Percentiles rank a stretch among this genome's conserved stretches.
Conservation (phyloP, 2,329 filamentous ascomycete genomes). For the Drechslerella coelobrocha region DNA sequence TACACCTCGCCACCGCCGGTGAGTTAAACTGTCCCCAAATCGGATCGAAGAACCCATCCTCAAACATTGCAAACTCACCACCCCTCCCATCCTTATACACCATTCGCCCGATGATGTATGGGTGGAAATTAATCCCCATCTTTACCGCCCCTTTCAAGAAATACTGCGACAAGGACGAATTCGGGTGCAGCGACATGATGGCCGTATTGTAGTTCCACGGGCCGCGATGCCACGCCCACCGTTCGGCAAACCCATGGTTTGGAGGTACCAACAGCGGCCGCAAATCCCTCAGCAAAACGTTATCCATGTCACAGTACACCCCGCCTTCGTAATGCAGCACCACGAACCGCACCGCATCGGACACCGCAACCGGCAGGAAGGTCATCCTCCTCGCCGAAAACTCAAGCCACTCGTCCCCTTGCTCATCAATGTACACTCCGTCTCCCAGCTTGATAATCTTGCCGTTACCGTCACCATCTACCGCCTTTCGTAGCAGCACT, state of each 20-base stretch:
- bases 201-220: slow-evolving; percentile 67
- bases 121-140: slow-evolving; percentile 68
- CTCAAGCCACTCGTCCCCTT: slow-evolving; percentile 64
- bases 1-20: slow-evolving; percentile 63
- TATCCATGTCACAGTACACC: slow-evolving; percentile 66
- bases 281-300: slow-evolving; percentile 65
- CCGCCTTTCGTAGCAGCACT: slow-evolving; percentile 63
- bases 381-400: slow-evolving; percentile 66
- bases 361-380: slow-evolving; percentile 66
- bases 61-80: slow-evolving; percentile 66
- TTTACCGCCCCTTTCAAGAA: slow-evolving; percentile 65
- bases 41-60: slow-evolving; percentile 66
- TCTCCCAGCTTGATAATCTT: slow-evolving; percentile 62
- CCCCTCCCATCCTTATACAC: slow-evolving; percentile 65
- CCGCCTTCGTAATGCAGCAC: slow-evolving; percentile 65
- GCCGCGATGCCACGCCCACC: slow-evolving; percentile 64
- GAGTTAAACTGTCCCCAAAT: slow-evolving; percentile 67
- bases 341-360: slow-evolving; percentile 65
- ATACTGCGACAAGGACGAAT: slow-evolving; percentile 65
- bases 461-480: slow-evolving; percentile 63
- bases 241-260: slow-evolving; percentile 65
- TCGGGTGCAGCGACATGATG: slow-evolving; percentile 66
- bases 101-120: slow-evolving; percentile 65
- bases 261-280: slow-evolving; percentile 63
- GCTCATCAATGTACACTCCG: slow-evolving; percentile 62